Base-by-base conservation (phyloP, 345 rosid species). In the Salix suchowensis region DNA sequence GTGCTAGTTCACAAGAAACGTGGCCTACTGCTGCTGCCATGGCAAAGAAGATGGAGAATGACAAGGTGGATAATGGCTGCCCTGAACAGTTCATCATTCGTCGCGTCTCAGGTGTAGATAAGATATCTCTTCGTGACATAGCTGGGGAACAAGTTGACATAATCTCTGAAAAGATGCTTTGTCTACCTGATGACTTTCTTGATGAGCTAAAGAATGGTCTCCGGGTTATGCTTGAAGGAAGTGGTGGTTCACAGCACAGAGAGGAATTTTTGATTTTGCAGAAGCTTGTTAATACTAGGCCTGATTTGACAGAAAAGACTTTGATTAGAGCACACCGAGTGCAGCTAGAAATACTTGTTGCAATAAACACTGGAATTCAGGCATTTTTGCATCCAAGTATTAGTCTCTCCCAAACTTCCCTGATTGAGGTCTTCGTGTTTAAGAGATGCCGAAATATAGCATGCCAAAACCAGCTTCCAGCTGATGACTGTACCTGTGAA, bases 1-100 rank as follows among this genome's bases (percentile, higher is more conserved):
- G 98, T 85, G 98, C 98, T 4, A 94, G 97, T 85, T 96, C 98
- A 44, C 87, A 88, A 73, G 99, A 96, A 73, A 96, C 97, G 21
- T 96, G 98, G 97, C 97, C 97, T 42, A 80, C 93, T 84, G 87
- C 90, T 4, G 91, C 91, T 76, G 89, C 84, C 73, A 83, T 83
- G 81, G 85, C 80, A 21, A 90, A 87, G 87, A 91, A 94, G 88
- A 61, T 88, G 85, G 97, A 84, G 62, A 92, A 90, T 74, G 91
- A 89, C 62, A 96, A 90, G 81, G 75, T 80, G 37, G 97, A 86
- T 68, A 86, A 85, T 66, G 94, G 90, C 77, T 84, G 86, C 82
- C 89, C 85, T 55, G 94, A 89, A 66, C 93, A 89, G 77, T 87
- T 90, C 21, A 90, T 91, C 54, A 84, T 89, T 68, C 93, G 84